A percentile compares a stretch with the other conserved stretches of the same genome.
These are phyloP conservation scores for Xylaria venustula DNA, from an alignment of 495 filamentous ascomycete species.

Conservation along the genomic window DNA sequence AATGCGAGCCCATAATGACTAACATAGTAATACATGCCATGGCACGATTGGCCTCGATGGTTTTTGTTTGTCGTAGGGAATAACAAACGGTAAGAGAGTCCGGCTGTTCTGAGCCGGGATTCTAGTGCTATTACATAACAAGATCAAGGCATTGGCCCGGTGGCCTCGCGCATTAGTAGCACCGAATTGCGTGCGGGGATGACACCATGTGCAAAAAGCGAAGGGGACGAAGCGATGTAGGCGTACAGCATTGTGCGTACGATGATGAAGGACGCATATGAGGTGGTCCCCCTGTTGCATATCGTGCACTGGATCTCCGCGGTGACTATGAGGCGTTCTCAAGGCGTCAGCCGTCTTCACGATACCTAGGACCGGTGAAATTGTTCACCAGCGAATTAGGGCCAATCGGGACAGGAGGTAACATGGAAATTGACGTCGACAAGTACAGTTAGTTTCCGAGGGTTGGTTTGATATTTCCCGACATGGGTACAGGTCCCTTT, in stretches of 20 bases:
- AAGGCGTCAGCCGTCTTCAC: neutral
- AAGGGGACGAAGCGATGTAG: neutral
- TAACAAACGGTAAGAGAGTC: constrained; percentile 2
- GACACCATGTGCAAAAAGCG: constrained; percentile 11
- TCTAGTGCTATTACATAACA: constrained; percentile 21
- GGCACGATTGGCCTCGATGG: constrained; percentile 8
- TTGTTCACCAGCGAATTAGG: neutral
- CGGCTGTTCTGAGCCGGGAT: constrained; percentile 8
- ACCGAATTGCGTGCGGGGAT: constrained; percentile 19
- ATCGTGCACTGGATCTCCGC: constrained; percentile 11
- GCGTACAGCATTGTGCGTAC: neutral
- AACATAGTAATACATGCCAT: constrained; percentile 9
- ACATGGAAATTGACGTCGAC: neutral
- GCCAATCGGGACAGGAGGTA: neutral
- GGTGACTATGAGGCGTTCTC: neutral
- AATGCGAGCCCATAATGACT: constrained; percentile 12
- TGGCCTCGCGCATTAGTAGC: constrained; percentile 19
- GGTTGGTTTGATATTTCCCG: constrained; percentile 3
- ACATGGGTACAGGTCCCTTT: neutral
- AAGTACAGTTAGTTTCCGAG: neutral
- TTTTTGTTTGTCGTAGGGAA: constrained; percentile 12
- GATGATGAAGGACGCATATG: neutral
- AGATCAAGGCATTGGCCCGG: constrained; percentile 17
- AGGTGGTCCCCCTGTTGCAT: constrained; percentile 1
- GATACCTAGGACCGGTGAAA: neutral